Base-by-base conservation (phyloP, 2,329 filamentous ascomycete genomes). In the Scleromitrula shiraiana region DNA sequence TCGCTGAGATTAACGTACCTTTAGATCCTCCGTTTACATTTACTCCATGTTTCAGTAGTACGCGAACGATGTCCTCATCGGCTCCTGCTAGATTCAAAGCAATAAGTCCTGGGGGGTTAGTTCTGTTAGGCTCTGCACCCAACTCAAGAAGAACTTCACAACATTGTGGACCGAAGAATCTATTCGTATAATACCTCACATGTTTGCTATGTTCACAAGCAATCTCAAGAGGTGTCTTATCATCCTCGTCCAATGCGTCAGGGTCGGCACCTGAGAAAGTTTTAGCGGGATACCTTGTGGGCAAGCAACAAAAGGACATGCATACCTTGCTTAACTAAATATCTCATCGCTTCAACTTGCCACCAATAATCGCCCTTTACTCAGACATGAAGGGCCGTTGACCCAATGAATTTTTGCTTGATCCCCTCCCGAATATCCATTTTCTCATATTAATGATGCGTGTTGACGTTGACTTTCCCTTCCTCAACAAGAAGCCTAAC, bases 401-500 rank as follows among this genome's bases (percentile, higher is more conserved):
- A 8, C 3, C 20, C 19, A 7, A 27, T 17, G 10, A 23, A n/a
- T n/a, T 9, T 12, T 32, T 30, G n/a, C 6, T 24, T 17, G 33
- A 17, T 24, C 36, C 15, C 1, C 9, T 2, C 12, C 3, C 12
- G 5, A 32, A 38, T 3, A 26, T 33, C 52, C 35, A n/a, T 26
- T 22, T 33, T 37, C 29, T 44, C 6, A 15, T 17, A 20, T 2
- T 6, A n/a, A 3, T 30, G 23, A 14, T 52, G 42, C n/a, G 43
- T 32, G 29, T 67, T 58, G n/a, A 69, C 40, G 49, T 67, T 58
- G 9, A 65, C 62, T 1, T 50, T 51, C 15, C 64, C 63, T 15
- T 58, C 59, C 22, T 66, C 62, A 2, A 70, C 61, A 7, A 70
- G 49, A 2, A 67, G 36, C 9, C 60, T 59, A 1, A 68, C 53